Conservation (phyloP, 2,329 filamentous ascomycete genomes). For the Fusarium anthophilum region DNA sequence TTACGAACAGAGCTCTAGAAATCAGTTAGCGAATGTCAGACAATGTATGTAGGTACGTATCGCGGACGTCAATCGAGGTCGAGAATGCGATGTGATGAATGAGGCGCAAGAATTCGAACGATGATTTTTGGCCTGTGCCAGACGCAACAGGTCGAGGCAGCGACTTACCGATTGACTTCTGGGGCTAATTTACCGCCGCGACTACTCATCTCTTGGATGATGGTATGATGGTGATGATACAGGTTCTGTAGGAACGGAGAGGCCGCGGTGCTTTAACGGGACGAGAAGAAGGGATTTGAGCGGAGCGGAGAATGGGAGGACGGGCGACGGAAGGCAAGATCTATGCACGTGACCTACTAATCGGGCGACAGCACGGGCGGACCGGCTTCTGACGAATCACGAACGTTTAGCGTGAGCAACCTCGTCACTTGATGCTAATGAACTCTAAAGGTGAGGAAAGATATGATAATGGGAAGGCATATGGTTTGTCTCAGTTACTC, state of each 20-base stretch:
- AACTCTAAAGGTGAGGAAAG: neutral
- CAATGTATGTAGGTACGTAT: neutral
- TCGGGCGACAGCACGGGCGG: conserved; percentile 13
- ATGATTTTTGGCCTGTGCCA: conserved; percentile 19
- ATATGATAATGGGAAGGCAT: neutral
- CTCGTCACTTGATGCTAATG: conserved; percentile 30
- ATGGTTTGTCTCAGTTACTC: neutral
- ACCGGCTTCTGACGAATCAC: conserved; percentile 15
- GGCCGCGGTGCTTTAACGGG: conserved; percentile 41
- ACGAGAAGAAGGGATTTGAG: conserved; percentile 41
- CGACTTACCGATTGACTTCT: conserved; percentile 91
- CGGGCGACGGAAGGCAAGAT: conserved; percentile 39
- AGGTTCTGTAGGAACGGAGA: conserved; percentile 45
- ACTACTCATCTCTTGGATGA: conserved; percentile 90
- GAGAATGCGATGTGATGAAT: conserved; percentile 15
- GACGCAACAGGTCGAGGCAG: neutral
- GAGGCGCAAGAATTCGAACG: conserved; percentile 18
- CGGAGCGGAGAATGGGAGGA: conserved; percentile 45
- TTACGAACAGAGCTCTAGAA: conserved; percentile 96
- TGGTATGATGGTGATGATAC: conserved; percentile 45
- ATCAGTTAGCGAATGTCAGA: conserved; percentile 45
- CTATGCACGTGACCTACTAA: conserved; percentile 42
- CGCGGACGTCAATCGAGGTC: neutral
- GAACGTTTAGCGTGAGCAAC: conserved; percentile 31
- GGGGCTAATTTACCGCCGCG: conserved; percentile 96